phyloP scores from a whole-genome alignment of 2,329 filamentous ascomycete species.

The Alternaria consortialis region DNA sequence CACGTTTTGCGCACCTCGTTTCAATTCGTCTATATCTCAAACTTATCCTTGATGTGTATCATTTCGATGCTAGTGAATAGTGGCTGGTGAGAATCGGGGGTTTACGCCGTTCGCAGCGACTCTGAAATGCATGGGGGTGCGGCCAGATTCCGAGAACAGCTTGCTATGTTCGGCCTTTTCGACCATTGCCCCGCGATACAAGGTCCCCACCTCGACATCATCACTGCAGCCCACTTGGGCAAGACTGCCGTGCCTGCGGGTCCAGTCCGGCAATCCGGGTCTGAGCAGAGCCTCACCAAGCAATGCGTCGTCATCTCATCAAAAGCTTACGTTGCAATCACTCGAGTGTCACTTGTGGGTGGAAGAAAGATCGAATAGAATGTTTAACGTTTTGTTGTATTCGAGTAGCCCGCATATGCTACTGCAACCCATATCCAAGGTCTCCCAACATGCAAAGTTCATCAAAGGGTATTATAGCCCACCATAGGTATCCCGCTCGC shows the following conservation, averaged over 20 bases:
- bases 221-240: conserved; percentile 4
- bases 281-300: neutral
- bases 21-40: neutral
- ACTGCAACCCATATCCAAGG: conserved; percentile 3
- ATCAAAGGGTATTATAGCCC: conserved; percentile 23
- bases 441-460: conserved; percentile 16
- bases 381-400: conserved; percentile 4
- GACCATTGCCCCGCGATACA: conserved; percentile 8
- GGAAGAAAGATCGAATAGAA: neutral
- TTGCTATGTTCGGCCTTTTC: neutral
- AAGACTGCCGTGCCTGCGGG: conserved; percentile 6
- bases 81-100: neutral
- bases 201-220: conserved; percentile 14
- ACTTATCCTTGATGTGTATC: neutral
- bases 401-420: conserved; percentile 7
- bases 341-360: neutral
- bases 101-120: neutral
- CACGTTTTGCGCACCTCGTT: conserved; percentile 11
- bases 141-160: conserved; percentile 6
- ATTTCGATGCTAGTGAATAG: neutral
- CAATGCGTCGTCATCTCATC: neutral
- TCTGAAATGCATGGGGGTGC: conserved; percentile 1
- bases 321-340: neutral
- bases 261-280: neutral
- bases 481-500: conserved; percentile 11